Conservation (phyloP, 805 yeast genomes). For the Jamesozyma piceae region DNA sequence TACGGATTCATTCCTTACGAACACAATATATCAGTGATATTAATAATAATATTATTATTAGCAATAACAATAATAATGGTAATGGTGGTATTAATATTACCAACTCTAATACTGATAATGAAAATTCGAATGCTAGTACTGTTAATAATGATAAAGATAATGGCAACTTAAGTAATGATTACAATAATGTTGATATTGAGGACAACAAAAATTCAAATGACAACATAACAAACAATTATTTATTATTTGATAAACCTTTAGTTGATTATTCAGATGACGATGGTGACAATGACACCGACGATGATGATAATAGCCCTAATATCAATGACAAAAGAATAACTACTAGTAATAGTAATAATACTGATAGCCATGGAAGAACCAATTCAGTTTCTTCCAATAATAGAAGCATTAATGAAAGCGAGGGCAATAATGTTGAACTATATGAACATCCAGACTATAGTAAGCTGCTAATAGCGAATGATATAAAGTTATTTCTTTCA, state of each 20-base stretch:
- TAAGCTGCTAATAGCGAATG: slow-evolving; percentile 11
- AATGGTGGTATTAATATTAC: not conserved
- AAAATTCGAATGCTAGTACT: not conserved
- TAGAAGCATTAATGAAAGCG: slow-evolving; percentile 1
- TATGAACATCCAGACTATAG: slow-evolving; percentile 21
- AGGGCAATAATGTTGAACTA: slow-evolving; percentile 14
- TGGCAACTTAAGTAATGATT: too few species aligned
- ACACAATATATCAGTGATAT: not conserved
- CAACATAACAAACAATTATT: not conserved
- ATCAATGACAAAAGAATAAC: not conserved
- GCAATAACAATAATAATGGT: not conserved
- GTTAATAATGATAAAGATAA: not conserved
- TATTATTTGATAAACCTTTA: slow-evolving; percentile 4
- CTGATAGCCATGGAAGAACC: not conserved
- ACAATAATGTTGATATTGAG: not conserved
- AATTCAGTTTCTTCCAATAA: not conserved
- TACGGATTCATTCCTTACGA: not conserved
- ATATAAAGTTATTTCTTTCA: slow-evolving; percentile 11
- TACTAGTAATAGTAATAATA: not conserved
- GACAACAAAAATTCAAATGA: not conserved
- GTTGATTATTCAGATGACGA: slow-evolving; percentile 4
- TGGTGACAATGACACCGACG: slow-evolving; percentile 1
- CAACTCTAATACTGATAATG: not conserved
- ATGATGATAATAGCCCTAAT: not conserved
- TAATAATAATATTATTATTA: not conserved